phyloP scores from a whole-genome alignment of 1,284 basidiomycete genomes.

The Pseudozyma hubeiensis region DNA sequence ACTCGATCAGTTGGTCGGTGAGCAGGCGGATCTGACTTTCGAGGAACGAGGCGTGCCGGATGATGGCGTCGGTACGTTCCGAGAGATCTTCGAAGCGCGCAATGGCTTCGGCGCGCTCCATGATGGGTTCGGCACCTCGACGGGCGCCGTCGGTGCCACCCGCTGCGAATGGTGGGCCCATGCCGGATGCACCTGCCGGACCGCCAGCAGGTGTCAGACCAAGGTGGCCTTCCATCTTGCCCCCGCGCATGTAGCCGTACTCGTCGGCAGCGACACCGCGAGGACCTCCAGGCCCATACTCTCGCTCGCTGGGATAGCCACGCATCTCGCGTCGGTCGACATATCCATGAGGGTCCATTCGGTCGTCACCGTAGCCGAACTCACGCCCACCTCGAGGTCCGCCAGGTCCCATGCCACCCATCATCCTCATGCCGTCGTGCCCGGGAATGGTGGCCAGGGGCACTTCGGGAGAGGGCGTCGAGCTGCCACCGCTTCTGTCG shows the following conservation, averaged over 20 bases:
- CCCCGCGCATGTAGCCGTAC: slow-evolving; percentile 36
- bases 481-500: slow-evolving; percentile 45
- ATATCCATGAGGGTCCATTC: slow-evolving; percentile 32
- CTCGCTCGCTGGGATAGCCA: slow-evolving; percentile 24
- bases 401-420: slow-evolving; percentile 19
- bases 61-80: slow-evolving; percentile 64
- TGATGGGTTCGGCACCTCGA: slow-evolving; percentile 8
- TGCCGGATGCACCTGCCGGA: slow-evolving; percentile 6
- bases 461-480: slow-evolving; percentile 51
- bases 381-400: slow-evolving; percentile 21
- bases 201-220: slow-evolving; percentile 5
- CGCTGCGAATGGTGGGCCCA: slow-evolving; percentile 10
- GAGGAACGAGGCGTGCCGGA: slow-evolving; percentile 62
- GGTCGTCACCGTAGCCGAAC: slow-evolving; percentile 32
- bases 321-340: slow-evolving; percentile 29
- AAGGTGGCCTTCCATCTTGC: slow-evolving; percentile 25
- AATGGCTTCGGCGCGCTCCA: slow-evolving; percentile 37
- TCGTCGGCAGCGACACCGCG: slow-evolving; percentile 18
- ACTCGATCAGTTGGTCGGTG: slow-evolving; percentile 51
- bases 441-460: slow-evolving; percentile 40
- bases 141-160: slow-evolving; percentile 7
- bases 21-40: slow-evolving; percentile 57
- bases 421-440: slow-evolving; percentile 28
- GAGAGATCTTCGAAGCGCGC: slow-evolving; percentile 58
- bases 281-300: slow-evolving; percentile 5